Evolutionary conservation across 352 stramenopile genomes (phyloP).

Genomic region (Phytopythium boreale): DNA sequence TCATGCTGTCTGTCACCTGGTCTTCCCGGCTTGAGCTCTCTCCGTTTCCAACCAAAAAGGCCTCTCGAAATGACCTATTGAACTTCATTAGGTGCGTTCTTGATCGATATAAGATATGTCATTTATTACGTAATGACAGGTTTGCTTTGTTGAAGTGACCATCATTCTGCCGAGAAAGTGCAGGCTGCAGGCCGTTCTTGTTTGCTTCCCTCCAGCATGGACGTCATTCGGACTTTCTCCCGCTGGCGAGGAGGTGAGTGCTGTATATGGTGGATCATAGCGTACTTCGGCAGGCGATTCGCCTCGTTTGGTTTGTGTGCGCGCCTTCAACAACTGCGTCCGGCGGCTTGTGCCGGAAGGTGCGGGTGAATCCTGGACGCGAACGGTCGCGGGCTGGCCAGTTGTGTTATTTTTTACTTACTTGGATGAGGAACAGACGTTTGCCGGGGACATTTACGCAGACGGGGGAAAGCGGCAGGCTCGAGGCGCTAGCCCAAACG

Average conservation of each 20-base stretch:
- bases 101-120: neutral
- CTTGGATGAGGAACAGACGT: neutral
- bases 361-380: neutral
- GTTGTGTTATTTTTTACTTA: neutral
- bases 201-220: neutral
- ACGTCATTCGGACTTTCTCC: neutral
- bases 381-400: neutral
- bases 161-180: neutral
- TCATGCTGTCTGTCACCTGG: slow-evolving; percentile 30
- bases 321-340: too few species aligned
- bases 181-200: too few species aligned
- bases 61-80: neutral
- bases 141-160: neutral
- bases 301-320: neutral
- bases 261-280: too few species aligned
- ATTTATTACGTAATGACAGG: neutral
- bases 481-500: neutral
- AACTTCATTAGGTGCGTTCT: neutral
- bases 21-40: too few species aligned
- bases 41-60: neutral
- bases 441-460: neutral
- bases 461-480: neutral
- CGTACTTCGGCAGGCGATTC: too few species aligned
- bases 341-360: too few species aligned
- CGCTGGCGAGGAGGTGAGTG: too few species aligned